Conservation (phyloP, 306 rosid genomes). For the Vicia villosa region DNA sequence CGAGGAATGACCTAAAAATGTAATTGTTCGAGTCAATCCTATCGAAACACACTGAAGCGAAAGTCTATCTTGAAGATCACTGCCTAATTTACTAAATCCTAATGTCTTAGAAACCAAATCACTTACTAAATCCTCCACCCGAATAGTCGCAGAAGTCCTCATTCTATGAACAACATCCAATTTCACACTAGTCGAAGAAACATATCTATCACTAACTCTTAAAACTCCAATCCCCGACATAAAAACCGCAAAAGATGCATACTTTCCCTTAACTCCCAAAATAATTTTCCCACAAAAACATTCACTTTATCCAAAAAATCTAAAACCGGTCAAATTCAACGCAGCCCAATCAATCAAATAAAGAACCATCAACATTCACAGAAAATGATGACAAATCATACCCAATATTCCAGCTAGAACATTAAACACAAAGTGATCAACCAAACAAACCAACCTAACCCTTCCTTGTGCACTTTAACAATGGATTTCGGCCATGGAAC, state of each 20-base stretch:
- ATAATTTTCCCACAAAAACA: constrained; percentile 36
- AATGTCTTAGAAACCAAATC: constrained; percentile 45
- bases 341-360: constrained; percentile 78
- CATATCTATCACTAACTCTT: constrained; percentile 51
- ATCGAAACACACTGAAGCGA: constrained; percentile 65
- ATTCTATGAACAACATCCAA: constrained; percentile 40
- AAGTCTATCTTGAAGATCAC: constrained; percentile 46
- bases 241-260: constrained; percentile 62
- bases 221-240: constrained; percentile 84
- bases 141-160: constrained; percentile 52
- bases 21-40: constrained; percentile 68
- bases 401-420: no score
- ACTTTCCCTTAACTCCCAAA: constrained; percentile 50
- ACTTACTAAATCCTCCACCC: constrained; percentile 55
- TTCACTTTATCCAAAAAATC: constrained; percentile 46
- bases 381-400: no score
- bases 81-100: constrained; percentile 19
- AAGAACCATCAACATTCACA: no score
- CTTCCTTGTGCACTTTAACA: no score
- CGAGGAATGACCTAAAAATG: constrained; percentile 56
- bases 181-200: constrained; percentile 41
- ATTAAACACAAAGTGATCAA: no score
- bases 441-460: no score
- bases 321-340: constrained; percentile 53
- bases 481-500: no score